A percentile compares a stretch with the other conserved stretches of the same genome.
These are phyloP conservation scores for Monosporascus sp. DNA, from an alignment of 2,329 filamentous ascomycete genomes.

Conservation along the genomic window DNA sequence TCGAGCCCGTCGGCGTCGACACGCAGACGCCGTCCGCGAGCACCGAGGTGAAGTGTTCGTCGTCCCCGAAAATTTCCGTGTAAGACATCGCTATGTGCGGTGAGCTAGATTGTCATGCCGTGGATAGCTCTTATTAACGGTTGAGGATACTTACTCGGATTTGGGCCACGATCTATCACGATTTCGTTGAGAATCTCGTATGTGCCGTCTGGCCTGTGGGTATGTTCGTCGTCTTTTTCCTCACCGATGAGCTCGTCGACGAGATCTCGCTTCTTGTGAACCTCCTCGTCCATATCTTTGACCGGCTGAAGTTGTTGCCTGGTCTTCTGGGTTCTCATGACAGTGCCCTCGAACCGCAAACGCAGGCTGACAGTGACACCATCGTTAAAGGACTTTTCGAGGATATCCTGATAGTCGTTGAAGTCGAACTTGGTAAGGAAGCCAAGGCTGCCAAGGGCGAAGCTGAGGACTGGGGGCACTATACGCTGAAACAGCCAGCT, in stretches of 20 bases:
- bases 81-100: conserved; percentile 69
- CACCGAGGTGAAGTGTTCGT: conserved; percentile 91
- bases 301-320: conserved; percentile 24
- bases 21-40: conserved; percentile 91
- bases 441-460: conserved; percentile 84
- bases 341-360: conserved; percentile 84
- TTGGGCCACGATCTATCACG: conserved; percentile 91
- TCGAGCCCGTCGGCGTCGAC: conserved; percentile 89
- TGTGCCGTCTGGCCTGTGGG: conserved; percentile 77
- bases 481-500: conserved; percentile 96
- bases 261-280: conserved; percentile 55
- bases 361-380: conserved; percentile 86
- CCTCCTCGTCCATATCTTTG: conserved; percentile 26
- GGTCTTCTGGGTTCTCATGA: conserved; percentile 71
- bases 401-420: conserved; percentile 61
- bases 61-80: conserved; percentile 88
- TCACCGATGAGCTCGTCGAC: conserved; percentile 88
- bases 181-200: conserved; percentile 94
- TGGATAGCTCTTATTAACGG: neutral
- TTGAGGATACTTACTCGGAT: conserved; percentile 61
- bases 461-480: conserved; percentile 88
- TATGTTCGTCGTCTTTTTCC: conserved; percentile 76
- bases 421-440: conserved; percentile 98
- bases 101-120: conserved; percentile 2
- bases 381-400: conserved; percentile 68